These are phyloP conservation scores for Dimargaris cristalligena DNA, from an alignment of 192 early-diverging fungal species.

Conservation along the genomic window DNA sequence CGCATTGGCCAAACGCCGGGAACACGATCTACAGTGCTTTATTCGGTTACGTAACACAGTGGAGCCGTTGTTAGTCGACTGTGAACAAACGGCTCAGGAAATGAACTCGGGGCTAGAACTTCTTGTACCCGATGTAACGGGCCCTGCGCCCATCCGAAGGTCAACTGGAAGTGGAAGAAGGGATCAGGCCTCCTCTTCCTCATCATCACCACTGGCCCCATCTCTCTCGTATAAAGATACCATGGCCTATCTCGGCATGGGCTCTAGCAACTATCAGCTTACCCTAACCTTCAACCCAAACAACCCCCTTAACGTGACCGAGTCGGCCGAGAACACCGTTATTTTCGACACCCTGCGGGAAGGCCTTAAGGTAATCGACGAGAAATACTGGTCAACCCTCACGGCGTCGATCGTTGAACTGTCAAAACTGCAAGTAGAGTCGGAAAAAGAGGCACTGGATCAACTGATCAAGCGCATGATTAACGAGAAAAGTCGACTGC, in stretches of 20 bases:
- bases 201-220: too few relatives aligned
- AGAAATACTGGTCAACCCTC: constrained; percentile 25
- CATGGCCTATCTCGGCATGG: constrained; percentile 35
- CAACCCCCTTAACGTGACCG: constrained; percentile 29
- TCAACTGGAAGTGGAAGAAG: too few relatives aligned
- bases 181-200: too few relatives aligned
- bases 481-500: constrained; percentile 21
- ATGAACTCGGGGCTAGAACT: constrained; percentile 9
- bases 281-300: constrained; percentile 34
- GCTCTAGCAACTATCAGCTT: constrained; percentile 38
- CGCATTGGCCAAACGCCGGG: too few relatives aligned
- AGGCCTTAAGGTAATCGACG: constrained; percentile 24
- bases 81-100: too few relatives aligned
- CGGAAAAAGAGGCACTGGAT: constrained; percentile 22
- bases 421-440: constrained; percentile 6
- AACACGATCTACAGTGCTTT: background rate
- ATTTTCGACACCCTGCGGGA: constrained; percentile 37
- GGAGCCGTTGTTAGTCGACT: background rate
- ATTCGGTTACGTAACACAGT: background rate
- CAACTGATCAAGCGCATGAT: constrained; percentile 21
- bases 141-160: background rate
- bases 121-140: constrained; percentile 22
- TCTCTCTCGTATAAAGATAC: constrained; percentile 18
- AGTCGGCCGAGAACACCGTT: constrained; percentile 32
- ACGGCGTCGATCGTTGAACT: constrained; percentile 31